Conservation (phyloP, 805 yeast species). For the Metschnikowia lunata region DNA sequence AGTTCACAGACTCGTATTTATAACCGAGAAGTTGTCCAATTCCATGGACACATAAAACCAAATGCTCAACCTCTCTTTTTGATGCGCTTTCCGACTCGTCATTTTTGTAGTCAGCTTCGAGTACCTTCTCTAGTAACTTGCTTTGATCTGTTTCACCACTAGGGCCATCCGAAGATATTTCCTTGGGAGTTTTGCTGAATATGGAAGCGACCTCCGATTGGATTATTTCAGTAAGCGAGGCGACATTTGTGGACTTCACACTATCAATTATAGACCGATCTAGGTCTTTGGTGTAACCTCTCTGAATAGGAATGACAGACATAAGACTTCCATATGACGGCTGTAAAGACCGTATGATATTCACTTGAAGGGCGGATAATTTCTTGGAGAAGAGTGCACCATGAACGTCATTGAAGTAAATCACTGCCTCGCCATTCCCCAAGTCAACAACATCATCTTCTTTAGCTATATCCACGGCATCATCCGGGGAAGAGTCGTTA, state of each 20-base stretch:
- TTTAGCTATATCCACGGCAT: constrained; percentile 16
- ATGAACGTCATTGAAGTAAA: constrained; percentile 38
- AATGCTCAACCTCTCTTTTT: constrained; percentile 46
- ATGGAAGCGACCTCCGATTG: constrained; percentile 26
- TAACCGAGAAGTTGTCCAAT: constrained; percentile 86
- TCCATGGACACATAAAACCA: constrained; percentile 90
- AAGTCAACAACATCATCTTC: constrained; percentile 30
- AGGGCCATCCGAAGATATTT: constrained; percentile 2
- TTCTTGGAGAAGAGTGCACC: constrained; percentile 47
- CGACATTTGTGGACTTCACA: constrained; percentile 29
- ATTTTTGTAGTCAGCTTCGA: constrained; percentile 11
- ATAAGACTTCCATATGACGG: constrained; percentile 34
- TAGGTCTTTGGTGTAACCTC: constrained; percentile 46
- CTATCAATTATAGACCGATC: constrained; percentile 29
- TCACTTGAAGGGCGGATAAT: constrained; percentile 37
- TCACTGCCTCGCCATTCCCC: constrained; percentile 31
- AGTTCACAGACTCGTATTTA: constrained; percentile 75
- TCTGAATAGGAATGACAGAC: constrained; percentile 46
- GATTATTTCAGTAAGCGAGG: constrained; percentile 30
- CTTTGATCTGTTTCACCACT: constrained; percentile 15
- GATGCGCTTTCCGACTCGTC: constrained; percentile 3
- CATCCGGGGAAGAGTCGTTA: constrained; percentile 7
- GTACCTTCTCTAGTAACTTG: constrained; percentile 8
- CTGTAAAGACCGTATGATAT: constrained; percentile 32
- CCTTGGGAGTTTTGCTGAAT: constrained; percentile 18